A percentile compares a stretch with the other conserved stretches of the same genome.
Evolutionary conservation across 129 eudicot species (phyloP).

Genomic region (Daucus carota): DNA sequence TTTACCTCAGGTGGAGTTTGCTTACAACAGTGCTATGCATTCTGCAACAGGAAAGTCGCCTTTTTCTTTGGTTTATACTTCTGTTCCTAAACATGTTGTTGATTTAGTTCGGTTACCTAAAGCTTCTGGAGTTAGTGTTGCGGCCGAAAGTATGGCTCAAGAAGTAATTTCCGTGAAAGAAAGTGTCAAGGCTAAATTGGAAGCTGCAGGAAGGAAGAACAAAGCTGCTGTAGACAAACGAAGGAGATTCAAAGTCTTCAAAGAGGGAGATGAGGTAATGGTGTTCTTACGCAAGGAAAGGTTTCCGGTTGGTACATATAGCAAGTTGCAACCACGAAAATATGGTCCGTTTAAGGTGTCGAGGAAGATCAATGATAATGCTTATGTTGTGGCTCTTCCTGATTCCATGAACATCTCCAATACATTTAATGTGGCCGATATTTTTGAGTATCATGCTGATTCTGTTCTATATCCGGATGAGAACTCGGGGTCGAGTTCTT

Average conservation of each 20-base stretch:
- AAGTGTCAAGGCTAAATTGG: not conserved
- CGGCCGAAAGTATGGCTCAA: not conserved
- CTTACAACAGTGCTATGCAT: not conserved
- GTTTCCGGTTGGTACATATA: not conserved
- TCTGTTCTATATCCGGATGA: no score
- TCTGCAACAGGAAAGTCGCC: not conserved
- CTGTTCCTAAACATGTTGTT: not conserved
- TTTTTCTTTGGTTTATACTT: not conserved
- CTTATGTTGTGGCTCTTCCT: no score
- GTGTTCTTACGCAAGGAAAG: not conserved
- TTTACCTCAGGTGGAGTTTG: conserved; percentile 1
- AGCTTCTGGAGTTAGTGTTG: not conserved
- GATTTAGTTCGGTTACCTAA: not conserved
- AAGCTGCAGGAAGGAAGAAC: not conserved
- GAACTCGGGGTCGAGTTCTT: no score
- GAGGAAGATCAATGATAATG: no score
- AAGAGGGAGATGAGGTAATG: not conserved
- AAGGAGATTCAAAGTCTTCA: not conserved
- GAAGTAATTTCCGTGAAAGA: no score
- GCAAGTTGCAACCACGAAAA: not conserved
- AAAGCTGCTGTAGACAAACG: not conserved
- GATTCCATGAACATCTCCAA: no score
- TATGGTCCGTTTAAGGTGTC: conserved; percentile 3
- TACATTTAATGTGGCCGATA: no score
- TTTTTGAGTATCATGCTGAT: no score